Percentiles rank a stretch among this genome's conserved stretches.
Conservation (phyloP, 2,329 filamentous ascomycete species). For the Claviceps sp. region DNA sequence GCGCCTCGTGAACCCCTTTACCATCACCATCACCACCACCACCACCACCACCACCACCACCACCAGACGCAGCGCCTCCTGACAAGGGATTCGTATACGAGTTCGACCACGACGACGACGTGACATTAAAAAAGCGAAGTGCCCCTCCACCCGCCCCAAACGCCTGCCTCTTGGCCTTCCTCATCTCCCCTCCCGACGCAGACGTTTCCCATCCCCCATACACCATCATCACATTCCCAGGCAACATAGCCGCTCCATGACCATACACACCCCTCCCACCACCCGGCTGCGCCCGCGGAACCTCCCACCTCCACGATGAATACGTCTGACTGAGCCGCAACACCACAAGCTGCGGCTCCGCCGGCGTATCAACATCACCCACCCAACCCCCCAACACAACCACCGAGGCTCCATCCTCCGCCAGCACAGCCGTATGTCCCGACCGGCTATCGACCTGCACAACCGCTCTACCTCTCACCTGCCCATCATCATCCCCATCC, state of each 20-base stretch:
- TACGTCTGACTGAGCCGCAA: conserved; percentile 64
- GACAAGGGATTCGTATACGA: conserved; percentile 34
- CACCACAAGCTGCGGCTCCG: conserved; percentile 68
- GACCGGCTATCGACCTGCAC: conserved; percentile 60
- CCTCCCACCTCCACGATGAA: conserved; percentile 59
- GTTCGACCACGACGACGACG: conserved; percentile 38
- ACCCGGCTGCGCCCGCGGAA: conserved; percentile 39
- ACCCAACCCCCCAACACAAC: conserved; percentile 88
- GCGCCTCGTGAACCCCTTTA: neutral
- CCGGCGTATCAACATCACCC: conserved; percentile 61
- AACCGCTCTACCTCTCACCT: neutral
- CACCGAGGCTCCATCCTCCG: conserved; percentile 63
- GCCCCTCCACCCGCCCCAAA: conserved; percentile 7
- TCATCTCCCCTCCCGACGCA: conserved; percentile 11
- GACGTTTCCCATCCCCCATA: conserved; percentile 47
- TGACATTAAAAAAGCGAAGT: conserved; percentile 42
- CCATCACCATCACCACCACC: neutral
- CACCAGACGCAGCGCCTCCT: neutral
- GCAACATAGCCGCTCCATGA: conserved; percentile 49
- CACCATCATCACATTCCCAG: conserved; percentile 56
- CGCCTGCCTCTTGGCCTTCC: conserved; percentile 20
- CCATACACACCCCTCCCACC: conserved; percentile 40
- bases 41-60: neutral
- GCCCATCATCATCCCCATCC: neutral
- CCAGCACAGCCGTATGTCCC: conserved; percentile 75